phyloP scores from a whole-genome alignment of 2,329 filamentous ascomycete species.

The Fusarium zealandicum region DNA sequence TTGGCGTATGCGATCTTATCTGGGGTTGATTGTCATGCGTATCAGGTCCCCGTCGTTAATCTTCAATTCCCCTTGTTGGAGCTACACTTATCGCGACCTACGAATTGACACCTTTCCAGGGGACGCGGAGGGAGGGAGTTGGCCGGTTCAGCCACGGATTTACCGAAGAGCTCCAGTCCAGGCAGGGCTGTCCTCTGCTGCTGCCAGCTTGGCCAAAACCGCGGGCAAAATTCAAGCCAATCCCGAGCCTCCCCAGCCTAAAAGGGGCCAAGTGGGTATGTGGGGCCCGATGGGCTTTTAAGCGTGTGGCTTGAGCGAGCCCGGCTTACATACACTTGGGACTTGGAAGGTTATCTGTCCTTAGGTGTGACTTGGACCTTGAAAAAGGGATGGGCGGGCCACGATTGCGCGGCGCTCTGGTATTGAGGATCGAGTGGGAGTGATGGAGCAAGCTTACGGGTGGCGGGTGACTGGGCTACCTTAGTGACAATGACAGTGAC shows the following conservation, averaged over 20 bases:
- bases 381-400: constrained; percentile 23
- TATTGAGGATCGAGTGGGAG: constrained; percentile 9
- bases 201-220: constrained; percentile 28
- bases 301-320: constrained; percentile 27
- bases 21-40: constrained; percentile 8
- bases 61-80: constrained; percentile 25
- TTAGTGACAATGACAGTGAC: no score
- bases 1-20: constrained; percentile 19
- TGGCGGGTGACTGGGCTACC: background rate
- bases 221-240: constrained; percentile 28
- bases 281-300: background rate
- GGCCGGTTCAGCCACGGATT: constrained; percentile 32
- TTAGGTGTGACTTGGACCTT: constrained; percentile 27
- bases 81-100: constrained; percentile 30
- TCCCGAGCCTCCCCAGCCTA: constrained; percentile 19
- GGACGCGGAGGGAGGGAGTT: constrained; percentile 1
- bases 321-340: no score
- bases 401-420: constrained; percentile 33
- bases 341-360: constrained; percentile 30
- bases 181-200: constrained; percentile 11
- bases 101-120: constrained; percentile 44
- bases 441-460: background rate
- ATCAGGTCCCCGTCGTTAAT: constrained; percentile 10
- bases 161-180: constrained; percentile 30
- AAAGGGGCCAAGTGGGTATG: constrained; percentile 32